phyloP scores from a whole-genome alignment of 257 asterid species.

The Orobanche coerulescens region DNA sequence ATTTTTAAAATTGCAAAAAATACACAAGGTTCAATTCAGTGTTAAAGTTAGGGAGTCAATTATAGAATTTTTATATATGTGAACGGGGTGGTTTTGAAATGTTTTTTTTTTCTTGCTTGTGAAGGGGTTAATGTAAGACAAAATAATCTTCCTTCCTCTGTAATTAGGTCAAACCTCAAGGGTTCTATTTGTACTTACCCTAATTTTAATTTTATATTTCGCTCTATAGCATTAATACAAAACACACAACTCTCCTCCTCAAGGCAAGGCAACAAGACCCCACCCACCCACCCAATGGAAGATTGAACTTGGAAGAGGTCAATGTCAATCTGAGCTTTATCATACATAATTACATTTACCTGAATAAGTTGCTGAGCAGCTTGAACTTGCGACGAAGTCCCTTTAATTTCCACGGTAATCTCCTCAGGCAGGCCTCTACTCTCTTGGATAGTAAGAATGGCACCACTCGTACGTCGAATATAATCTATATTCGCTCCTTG shows the following conservation, averaged over 20 bases:
- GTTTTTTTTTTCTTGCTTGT: too few relatives aligned
- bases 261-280: neutral
- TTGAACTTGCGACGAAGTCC: constrained; percentile 68
- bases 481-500: constrained; percentile 61
- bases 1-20: too few relatives aligned
- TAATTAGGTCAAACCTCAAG: too few relatives aligned
- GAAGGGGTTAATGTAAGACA: too few relatives aligned
- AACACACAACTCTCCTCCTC: neutral
- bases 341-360: constrained; percentile 27
- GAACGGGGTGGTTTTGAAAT: too few relatives aligned
- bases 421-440: constrained; percentile 58
- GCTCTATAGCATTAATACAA: neutral
- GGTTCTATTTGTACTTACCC: too few relatives aligned
- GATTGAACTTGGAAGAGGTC: neutral
- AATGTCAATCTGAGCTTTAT: too few relatives aligned
- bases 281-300: too few relatives aligned
- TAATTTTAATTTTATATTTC: neutral
- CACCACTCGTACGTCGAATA: constrained; percentile 69
- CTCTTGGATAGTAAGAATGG: constrained; percentile 66
- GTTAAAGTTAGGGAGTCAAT: too few relatives aligned
- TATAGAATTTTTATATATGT: too few relatives aligned
- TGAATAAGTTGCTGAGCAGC: constrained; percentile 70
- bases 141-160: too few relatives aligned
- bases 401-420: constrained; percentile 73
- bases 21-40: too few relatives aligned